A percentile compares a stretch with the other conserved stretches of the same genome.
phyloP scores from a whole-genome alignment of 2,329 filamentous ascomycete genomes.

The Madurella mycetomatis region DNA sequence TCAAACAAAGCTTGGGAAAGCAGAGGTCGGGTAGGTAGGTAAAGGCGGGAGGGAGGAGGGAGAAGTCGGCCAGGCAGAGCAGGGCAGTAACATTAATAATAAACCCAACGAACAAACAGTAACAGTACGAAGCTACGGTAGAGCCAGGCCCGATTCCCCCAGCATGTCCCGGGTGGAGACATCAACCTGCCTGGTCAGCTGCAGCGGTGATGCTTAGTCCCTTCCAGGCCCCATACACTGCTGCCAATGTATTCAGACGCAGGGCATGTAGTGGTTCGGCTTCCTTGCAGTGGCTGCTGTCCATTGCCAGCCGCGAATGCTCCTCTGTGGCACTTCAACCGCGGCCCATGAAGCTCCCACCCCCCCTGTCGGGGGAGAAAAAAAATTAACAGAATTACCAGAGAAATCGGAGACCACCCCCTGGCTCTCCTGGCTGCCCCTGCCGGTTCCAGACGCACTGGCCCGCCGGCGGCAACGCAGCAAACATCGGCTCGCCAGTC shows the following conservation, averaged over 20 bases:
- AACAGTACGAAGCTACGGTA: background rate
- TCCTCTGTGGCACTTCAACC: background rate
- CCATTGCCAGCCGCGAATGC: slow-evolving; percentile 5
- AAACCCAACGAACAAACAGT: background rate
- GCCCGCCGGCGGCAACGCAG: slow-evolving; percentile 19
- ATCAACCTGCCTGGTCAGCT: background rate
- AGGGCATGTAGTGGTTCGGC: background rate
- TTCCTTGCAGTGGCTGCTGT: slow-evolving; percentile 8
- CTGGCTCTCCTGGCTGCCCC: slow-evolving; percentile 8
- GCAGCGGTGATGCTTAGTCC: background rate
- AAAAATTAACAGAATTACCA: background rate
- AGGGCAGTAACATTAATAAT: background rate
- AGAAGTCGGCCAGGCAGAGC: slow-evolving; percentile 2
- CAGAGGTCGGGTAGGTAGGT: slow-evolving; percentile 1
- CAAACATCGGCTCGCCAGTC: slow-evolving; percentile 13
- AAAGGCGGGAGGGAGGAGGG: slow-evolving; percentile 4
- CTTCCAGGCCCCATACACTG: background rate
- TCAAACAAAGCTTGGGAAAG: slow-evolving; percentile 7
- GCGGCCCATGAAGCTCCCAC: background rate
- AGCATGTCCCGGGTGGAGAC: background rate
- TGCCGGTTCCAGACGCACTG: slow-evolving; percentile 22
- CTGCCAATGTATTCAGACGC: slow-evolving; percentile 8
- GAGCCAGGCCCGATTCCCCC: background rate
- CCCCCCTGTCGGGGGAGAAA: background rate
- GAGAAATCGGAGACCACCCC: slow-evolving; percentile 4